These are phyloP conservation scores for Mortierella sp. DNA, from an alignment of 371 early-diverging fungal species.

Conservation along the genomic window DNA sequence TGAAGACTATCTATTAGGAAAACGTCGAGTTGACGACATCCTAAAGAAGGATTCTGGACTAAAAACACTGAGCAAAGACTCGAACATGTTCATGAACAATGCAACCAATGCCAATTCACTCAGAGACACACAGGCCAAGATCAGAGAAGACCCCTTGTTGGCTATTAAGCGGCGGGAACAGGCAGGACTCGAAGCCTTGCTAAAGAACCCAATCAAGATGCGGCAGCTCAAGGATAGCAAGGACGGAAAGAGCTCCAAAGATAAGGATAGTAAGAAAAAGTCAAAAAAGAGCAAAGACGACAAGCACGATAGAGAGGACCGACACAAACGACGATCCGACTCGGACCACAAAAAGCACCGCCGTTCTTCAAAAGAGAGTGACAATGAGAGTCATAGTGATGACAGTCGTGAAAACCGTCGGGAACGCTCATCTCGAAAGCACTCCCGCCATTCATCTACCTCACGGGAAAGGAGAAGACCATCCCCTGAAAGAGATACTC, in stretches of 20 bases:
- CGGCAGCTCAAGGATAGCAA: constrained; percentile 62
- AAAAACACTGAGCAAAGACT: constrained; percentile 56
- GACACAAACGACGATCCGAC: constrained; percentile 3
- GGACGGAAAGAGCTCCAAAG: constrained; percentile 35
- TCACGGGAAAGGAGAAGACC: neutral
- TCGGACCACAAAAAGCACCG: constrained; percentile 17
- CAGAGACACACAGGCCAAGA: constrained; percentile 86
- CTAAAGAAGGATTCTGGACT: constrained; percentile 59
- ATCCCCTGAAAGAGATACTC: neutral
- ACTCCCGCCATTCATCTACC: neutral
- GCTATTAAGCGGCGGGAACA: constrained; percentile 90
- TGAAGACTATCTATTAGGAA: constrained; percentile 93
- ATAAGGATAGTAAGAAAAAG: constrained; percentile 61
- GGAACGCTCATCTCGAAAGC: constrained; percentile 14
- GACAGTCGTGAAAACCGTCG: constrained; percentile 3
- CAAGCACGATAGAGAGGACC: constrained; percentile 16
- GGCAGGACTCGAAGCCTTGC: constrained; percentile 77
- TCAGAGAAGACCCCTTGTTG: constrained; percentile 92
- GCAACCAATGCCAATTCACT: constrained; percentile 77
- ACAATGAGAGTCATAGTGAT: neutral
- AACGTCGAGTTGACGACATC: constrained; percentile 80
- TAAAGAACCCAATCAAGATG: constrained; percentile 79
- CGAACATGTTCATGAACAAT: constrained; percentile 53
- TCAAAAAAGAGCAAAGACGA: constrained; percentile 52
- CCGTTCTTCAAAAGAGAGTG: constrained; percentile 15